These are phyloP conservation scores for Rhizopogon rudus DNA, from an alignment of 768 basidiomycete species.

Conservation along the genomic window DNA sequence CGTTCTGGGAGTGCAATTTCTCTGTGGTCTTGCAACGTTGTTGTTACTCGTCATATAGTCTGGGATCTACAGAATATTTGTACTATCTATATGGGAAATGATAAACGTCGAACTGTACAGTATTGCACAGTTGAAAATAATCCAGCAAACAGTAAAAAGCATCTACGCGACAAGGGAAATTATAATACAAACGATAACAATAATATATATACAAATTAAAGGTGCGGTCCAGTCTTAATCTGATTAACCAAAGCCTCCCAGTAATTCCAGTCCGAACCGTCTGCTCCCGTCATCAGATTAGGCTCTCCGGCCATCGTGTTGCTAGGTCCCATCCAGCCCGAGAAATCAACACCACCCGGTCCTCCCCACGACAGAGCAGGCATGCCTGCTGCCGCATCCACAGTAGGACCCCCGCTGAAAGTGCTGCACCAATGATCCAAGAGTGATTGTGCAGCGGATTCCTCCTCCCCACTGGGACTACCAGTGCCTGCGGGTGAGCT, in stretches of 20 bases:
- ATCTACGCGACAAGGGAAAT: conserved; percentile 3
- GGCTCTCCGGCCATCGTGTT: conserved; percentile 35
- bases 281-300: conserved; percentile 43
- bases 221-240: conserved; percentile 34
- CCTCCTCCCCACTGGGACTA: conserved; percentile 71
- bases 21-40: background rate
- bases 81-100: background rate
- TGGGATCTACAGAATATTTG: background rate
- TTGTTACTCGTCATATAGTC: background rate
- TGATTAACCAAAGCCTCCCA: conserved; percentile 76
- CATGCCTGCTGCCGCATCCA: conserved; percentile 45
- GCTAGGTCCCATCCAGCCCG: conserved; percentile 53
- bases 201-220: conserved; percentile 12
- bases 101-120: too few species aligned
- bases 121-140: background rate
- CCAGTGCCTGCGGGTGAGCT: conserved; percentile 59
- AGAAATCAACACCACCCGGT: conserved; percentile 49
- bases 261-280: conserved; percentile 71
- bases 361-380: conserved; percentile 56
- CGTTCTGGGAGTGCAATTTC: background rate
- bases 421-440: conserved; percentile 84
- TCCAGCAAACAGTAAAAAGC: conserved; percentile 7
- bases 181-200: conserved; percentile 1
- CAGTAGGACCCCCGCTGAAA: conserved; percentile 55
- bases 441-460: conserved; percentile 69